phyloP scores from a whole-genome alignment of 2,329 filamentous ascomycete species.

The Byssochlamys sp. region DNA sequence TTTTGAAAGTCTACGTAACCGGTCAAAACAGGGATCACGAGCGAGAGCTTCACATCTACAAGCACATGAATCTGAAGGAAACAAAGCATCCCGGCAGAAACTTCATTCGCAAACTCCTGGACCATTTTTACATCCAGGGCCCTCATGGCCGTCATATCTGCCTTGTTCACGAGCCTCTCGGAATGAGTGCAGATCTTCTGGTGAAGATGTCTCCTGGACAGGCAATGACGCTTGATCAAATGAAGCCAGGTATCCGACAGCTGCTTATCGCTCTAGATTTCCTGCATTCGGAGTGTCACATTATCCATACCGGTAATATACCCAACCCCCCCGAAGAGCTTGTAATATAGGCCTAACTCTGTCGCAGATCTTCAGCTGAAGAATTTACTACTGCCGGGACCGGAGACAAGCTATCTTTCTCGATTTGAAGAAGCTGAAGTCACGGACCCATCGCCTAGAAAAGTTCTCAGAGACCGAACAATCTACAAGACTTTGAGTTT shows the following conservation, averaged over 20 bases:
- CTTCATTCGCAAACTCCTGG: conserved; percentile 11
- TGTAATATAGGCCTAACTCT: too few relatives aligned
- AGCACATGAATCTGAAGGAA: conserved; percentile 8
- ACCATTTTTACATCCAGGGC: conserved; percentile 10
- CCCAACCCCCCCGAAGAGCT: too few relatives aligned
- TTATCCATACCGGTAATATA: too few relatives aligned
- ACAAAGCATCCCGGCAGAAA: conserved; percentile 10
- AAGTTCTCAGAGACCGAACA: background rate
- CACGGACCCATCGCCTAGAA: background rate
- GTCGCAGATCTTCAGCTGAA: too few relatives aligned
- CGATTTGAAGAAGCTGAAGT: too few relatives aligned
- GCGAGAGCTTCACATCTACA: conserved; percentile 11
- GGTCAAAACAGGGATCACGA: background rate
- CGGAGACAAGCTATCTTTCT: too few relatives aligned
- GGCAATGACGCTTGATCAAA: too few relatives aligned
- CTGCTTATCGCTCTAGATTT: too few relatives aligned
- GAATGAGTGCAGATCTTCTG: conserved; percentile 8
- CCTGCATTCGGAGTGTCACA: too few relatives aligned
- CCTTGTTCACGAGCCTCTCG: conserved; percentile 17
- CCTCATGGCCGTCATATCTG: conserved; percentile 12
- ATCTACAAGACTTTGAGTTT: background rate
- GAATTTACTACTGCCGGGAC: too few relatives aligned
- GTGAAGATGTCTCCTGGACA: too few relatives aligned
- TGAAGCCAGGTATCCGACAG: too few relatives aligned
- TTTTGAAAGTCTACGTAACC: conserved; percentile 12